phyloP scores from a whole-genome alignment of 495 filamentous ascomycete species.

The Pyrenopolyporus hunteri region DNA sequence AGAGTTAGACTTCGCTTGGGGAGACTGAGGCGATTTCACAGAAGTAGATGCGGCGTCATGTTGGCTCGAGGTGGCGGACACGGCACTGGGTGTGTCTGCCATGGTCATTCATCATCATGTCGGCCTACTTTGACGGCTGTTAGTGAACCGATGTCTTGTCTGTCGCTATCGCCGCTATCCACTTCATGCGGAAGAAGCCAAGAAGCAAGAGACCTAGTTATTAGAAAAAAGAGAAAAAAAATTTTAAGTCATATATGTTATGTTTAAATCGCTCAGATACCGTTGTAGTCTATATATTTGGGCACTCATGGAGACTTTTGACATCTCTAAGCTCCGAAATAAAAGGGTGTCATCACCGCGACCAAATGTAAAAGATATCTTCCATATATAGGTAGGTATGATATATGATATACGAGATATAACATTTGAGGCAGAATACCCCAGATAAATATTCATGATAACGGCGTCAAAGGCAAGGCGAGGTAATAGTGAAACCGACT shows the following conservation, averaged over 20 bases:
- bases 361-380: slow-evolving; percentile 17
- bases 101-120: slow-evolving; percentile 49
- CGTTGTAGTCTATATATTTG: slow-evolving; percentile 94
- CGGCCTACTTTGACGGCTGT: slow-evolving; percentile 38
- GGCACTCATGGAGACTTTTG: slow-evolving; percentile 75
- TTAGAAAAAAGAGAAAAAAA: background rate
- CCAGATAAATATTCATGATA: background rate
- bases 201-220: no score
- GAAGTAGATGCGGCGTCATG: slow-evolving; percentile 10
- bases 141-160: slow-evolving; percentile 21
- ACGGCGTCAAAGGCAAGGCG: background rate
- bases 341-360: slow-evolving; percentile 66
- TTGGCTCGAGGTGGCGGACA: slow-evolving; percentile 26
- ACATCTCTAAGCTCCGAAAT: slow-evolving; percentile 69
- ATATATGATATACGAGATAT: background rate
- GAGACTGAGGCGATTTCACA: slow-evolving; percentile 22
- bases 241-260: background rate
- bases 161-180: background rate
- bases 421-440: no score
- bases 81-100: slow-evolving; percentile 46
- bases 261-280: slow-evolving; percentile 81
- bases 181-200: background rate
- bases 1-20: slow-evolving; percentile 21
- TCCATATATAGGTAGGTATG: background rate
- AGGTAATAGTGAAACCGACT: slow-evolving; percentile 4